A percentile compares a stretch with the other conserved stretches of the same genome.
phyloP scores from a whole-genome alignment of 148 eudicot species.

The Spergularia marina region DNA sequence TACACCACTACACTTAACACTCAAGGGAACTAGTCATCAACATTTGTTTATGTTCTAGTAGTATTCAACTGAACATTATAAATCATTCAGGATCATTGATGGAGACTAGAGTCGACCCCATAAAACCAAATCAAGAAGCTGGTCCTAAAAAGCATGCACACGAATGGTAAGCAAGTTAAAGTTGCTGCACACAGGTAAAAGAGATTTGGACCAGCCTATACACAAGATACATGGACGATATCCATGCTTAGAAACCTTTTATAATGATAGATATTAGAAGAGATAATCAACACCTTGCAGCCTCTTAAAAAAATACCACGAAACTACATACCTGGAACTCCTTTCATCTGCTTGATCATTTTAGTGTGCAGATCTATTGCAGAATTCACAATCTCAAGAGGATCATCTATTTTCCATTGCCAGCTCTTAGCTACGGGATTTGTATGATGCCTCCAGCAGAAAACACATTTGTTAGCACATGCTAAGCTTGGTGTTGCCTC shows the following conservation, averaged over 20 bases:
- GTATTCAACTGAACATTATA: neutral
- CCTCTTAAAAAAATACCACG: neutral
- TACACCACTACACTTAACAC: neutral
- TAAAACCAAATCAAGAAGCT: neutral
- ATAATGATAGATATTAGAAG: neutral
- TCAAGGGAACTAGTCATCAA: neutral
- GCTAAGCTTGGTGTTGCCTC: slow-evolving; percentile 98
- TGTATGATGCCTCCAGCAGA: slow-evolving; percentile 99
- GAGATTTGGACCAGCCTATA: neutral
- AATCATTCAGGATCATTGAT: neutral
- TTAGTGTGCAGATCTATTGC: slow-evolving; percentile 86
- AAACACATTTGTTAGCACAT: slow-evolving; percentile 98
- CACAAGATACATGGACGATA: neutral
- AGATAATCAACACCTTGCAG: neutral
- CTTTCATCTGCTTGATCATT: slow-evolving; percentile 99
- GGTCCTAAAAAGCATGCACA: neutral
- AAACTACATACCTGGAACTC: slow-evolving; percentile 76
- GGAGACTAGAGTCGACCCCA: neutral
- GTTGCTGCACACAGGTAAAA: neutral
- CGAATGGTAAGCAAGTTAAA: neutral
- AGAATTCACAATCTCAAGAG: slow-evolving; percentile 76
- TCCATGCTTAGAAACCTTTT: neutral
- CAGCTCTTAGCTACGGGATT: slow-evolving; percentile 95
- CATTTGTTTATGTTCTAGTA: neutral
- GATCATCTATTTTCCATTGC: slow-evolving; percentile 99